These are phyloP conservation scores for Catharanthus roseus DNA, from an alignment of 257 asterid species.

Conservation along the genomic window DNA sequence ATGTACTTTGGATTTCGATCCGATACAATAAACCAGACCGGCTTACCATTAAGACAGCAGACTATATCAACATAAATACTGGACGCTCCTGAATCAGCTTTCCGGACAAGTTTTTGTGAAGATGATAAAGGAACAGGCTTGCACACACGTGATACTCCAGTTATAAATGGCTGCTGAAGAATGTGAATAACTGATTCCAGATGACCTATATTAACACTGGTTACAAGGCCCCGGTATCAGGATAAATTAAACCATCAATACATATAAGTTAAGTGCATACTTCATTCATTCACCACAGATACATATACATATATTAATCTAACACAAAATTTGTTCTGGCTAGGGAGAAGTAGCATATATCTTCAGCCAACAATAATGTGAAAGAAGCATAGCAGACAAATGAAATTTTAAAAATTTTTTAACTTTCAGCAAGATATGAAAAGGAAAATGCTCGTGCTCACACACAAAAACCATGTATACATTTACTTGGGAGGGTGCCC, in stretches of 20 bases:
- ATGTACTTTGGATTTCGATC: slow-evolving; percentile 69
- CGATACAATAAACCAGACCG: slow-evolving; percentile 87
- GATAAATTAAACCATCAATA: neutral
- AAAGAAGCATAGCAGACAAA: neutral
- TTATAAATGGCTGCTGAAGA: slow-evolving; percentile 57
- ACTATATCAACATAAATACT: slow-evolving; percentile 64
- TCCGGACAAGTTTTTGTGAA: slow-evolving; percentile 11
- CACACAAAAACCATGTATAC: neutral
- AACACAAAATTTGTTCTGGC: neutral
- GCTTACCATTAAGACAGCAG: slow-evolving; percentile 63
- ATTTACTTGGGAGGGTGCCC: too few species aligned
- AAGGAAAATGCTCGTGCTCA: neutral
- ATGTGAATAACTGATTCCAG: slow-evolving; percentile 72
- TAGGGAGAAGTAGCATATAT: neutral
- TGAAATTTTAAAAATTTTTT: neutral
- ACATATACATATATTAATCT: neutral
- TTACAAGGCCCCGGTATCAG: neutral
- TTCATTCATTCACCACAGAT: neutral
- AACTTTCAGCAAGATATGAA: neutral
- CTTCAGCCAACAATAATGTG: neutral
- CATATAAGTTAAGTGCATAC: neutral
- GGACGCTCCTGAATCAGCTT: neutral
- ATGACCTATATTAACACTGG: slow-evolving; percentile 82
- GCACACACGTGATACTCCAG: slow-evolving; percentile 78
- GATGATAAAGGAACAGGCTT: slow-evolving; percentile 42